phyloP scores from a whole-genome alignment of 352 stramenopile genomes.

The Thraustotheca clavata region DNA sequence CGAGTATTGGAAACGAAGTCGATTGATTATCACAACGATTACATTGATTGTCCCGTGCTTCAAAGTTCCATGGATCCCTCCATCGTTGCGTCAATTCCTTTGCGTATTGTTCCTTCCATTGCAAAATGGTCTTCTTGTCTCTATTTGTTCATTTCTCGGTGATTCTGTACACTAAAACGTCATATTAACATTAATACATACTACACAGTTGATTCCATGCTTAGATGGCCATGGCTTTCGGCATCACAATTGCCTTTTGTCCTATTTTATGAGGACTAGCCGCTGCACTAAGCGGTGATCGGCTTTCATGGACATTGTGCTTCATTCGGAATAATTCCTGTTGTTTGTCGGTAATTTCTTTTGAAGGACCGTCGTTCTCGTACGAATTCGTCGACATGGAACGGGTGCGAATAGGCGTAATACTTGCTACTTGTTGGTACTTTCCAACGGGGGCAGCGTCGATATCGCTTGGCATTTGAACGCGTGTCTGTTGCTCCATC shows the following conservation, averaged over 20 bases:
- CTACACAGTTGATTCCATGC: neutral
- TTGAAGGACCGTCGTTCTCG: slow-evolving; percentile 2
- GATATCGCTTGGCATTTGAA: neutral
- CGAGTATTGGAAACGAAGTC: too few species aligned
- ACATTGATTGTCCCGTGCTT: neutral
- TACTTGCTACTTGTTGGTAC: neutral
- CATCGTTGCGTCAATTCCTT: slow-evolving; percentile 3
- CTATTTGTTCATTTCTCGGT: slow-evolving; percentile 19
- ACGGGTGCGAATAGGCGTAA: neutral
- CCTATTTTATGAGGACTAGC: slow-evolving; percentile 38
- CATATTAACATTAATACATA: neutral
- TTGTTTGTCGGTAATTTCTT: slow-evolving; percentile 18
- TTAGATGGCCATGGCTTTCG: slow-evolving; percentile 60
- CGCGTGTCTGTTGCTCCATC: neutral
- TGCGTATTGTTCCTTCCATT: slow-evolving; percentile 24
- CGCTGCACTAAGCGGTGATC: neutral
- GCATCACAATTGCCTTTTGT: slow-evolving; percentile 56
- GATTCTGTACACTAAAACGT: neutral
- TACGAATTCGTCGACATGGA: slow-evolving; percentile 17
- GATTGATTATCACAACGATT: too few species aligned
- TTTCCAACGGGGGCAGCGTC: neutral
- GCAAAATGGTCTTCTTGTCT: slow-evolving; percentile 20
- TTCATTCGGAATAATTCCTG: slow-evolving; percentile 18
- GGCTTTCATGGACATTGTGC: slow-evolving; percentile 2
- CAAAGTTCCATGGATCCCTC: slow-evolving; percentile 7